phyloP scores from a whole-genome alignment of 192 early-diverging fungal species.

The Linnemannia schmuckeri region DNA sequence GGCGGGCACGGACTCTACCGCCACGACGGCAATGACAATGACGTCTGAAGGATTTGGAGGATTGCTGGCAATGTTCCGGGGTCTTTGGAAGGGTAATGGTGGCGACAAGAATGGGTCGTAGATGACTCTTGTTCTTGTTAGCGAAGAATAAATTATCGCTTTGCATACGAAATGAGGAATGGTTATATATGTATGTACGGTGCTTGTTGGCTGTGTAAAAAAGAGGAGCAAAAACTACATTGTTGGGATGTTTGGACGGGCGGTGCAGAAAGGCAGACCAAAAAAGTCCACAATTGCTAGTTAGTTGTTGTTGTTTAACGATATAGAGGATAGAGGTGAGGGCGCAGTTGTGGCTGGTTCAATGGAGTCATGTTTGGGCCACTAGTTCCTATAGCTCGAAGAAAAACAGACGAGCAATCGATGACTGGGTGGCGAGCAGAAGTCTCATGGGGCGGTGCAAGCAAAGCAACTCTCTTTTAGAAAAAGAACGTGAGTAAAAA shows the following conservation, averaged over 20 bases:
- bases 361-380: background rate
- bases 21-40: background rate
- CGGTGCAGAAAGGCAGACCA: no score
- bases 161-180: background rate
- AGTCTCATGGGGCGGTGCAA: background rate
- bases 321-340: background rate
- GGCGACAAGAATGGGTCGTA: constrained; percentile 3
- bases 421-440: background rate
- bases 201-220: no score
- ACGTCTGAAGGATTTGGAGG: constrained; percentile 16
- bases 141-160: background rate
- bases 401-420: background rate
- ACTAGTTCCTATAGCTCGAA: background rate
- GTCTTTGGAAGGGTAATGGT: constrained; percentile 30
- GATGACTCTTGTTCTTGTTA: background rate
- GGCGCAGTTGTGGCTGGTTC: constrained; percentile 3
- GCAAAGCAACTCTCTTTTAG: background rate
- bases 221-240: no score
- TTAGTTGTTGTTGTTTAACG: background rate
- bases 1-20: background rate
- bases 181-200: background rate
- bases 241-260: no score
- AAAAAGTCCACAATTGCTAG: no score
- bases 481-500: background rate
- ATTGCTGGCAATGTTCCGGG: constrained; percentile 45